These are phyloP conservation scores for Rusavskia elegans DNA, from an alignment of 495 filamentous ascomycete species.

Conservation along the genomic window DNA sequence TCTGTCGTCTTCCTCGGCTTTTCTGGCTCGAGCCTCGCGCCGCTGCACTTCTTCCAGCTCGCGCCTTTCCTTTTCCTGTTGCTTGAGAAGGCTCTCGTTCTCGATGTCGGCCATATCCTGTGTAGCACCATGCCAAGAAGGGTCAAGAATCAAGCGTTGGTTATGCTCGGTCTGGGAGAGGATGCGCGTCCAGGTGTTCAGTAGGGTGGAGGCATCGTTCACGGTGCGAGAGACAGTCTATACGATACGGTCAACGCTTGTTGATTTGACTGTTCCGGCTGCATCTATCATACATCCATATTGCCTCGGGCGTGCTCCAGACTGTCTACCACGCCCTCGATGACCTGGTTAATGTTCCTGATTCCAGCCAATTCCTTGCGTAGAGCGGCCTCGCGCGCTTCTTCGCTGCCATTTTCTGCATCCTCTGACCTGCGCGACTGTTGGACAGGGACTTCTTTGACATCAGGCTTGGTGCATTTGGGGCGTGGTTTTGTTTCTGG, in stretches of 20 bases:
- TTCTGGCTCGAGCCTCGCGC: conserved; percentile 50
- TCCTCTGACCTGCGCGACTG: conserved; percentile 11
- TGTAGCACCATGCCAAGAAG: conserved; percentile 74
- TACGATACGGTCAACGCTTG: background rate
- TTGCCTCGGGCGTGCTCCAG: conserved; percentile 71
- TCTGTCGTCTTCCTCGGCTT: conserved; percentile 58
- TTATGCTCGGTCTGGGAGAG: conserved; percentile 95
- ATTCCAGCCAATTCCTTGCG: conserved; percentile 68
- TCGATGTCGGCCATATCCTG: conserved; percentile 74
- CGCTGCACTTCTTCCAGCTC: conserved; percentile 60
- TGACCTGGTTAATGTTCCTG: conserved; percentile 67
- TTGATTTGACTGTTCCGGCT: background rate
- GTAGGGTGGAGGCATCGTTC: conserved; percentile 73
- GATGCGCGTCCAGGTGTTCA: conserved; percentile 92
- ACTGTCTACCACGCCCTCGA: conserved; percentile 68
- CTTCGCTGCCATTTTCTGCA: conserved; percentile 48
- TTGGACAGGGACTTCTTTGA: conserved; percentile 17
- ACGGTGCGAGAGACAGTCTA: conserved; percentile 80
- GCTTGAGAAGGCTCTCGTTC: conserved; percentile 50
- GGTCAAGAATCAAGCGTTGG: conserved; percentile 76
- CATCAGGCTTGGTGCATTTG: conserved; percentile 23
- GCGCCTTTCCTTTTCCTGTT: conserved; percentile 58
- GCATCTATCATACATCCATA: conserved; percentile 51
- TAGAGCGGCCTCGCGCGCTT: conserved; percentile 56
- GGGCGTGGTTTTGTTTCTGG: background rate